Conservation (phyloP, 306 rosid species). For the Sesbania bispinosa region DNA sequence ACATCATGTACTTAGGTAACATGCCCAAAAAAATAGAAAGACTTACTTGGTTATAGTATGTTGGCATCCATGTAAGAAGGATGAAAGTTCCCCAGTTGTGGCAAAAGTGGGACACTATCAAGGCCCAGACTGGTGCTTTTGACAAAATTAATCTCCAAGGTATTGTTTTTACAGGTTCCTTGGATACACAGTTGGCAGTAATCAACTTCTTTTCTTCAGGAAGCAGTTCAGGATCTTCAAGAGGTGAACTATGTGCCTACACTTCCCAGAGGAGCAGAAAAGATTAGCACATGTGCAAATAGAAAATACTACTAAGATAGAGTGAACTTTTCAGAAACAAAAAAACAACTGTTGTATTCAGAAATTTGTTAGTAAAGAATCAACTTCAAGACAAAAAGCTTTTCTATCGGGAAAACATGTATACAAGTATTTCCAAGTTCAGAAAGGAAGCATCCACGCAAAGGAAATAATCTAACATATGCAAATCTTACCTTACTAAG, state of each 20-base stretch:
- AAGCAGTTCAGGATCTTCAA: constrained; percentile 84
- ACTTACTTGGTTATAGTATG: constrained; percentile 94
- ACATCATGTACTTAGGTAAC: neutral
- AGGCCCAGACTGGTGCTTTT: constrained; percentile 94
- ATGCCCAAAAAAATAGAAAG: neutral
- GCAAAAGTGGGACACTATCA: constrained; percentile 90
- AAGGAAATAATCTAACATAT: constrained; percentile 4
- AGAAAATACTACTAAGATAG: neutral
- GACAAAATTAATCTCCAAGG: constrained; percentile 93
- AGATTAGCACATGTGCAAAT: constrained; percentile 3
- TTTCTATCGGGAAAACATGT: neutral
- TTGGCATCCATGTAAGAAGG: constrained; percentile 99
- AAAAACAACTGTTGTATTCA: neutral
- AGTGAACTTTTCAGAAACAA: neutral
- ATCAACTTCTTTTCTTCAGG: constrained; percentile 85
- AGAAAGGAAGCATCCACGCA: constrained; percentile 1
- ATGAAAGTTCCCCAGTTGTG: constrained; percentile 99
- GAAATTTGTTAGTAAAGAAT: neutral
- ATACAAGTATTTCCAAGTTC: neutral
- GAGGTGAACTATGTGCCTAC: constrained; percentile 92
- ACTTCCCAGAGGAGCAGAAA: constrained; percentile 21
- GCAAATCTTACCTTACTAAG: constrained; percentile 61
- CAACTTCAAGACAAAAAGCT: neutral
- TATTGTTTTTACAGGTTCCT: constrained; percentile 81
- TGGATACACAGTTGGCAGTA: constrained; percentile 46